phyloP scores from a whole-genome alignment of 805 yeast species.

The Candida argentea region DNA sequence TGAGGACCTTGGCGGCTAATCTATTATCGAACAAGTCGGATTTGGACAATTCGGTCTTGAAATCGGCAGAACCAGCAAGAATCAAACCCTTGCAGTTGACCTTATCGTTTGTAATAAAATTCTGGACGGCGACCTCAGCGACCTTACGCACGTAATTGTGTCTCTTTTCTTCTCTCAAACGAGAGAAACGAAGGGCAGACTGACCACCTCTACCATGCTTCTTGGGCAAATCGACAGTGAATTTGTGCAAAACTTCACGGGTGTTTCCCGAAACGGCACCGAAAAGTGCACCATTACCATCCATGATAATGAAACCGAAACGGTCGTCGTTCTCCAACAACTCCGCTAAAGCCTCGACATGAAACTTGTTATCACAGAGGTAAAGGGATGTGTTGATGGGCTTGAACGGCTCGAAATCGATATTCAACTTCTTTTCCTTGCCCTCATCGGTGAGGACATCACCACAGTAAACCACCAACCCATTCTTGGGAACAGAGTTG shows the following conservation, averaged over 20 bases:
- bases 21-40: conserved; percentile 92
- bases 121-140: conserved; percentile 96
- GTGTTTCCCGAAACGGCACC: conserved; percentile 96
- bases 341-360: conserved; percentile 93
- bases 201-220: conserved; percentile 99
- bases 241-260: conserved; percentile 91
- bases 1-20: conserved; percentile 75
- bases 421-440: conserved; percentile 91
- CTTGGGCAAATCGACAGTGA: conserved; percentile 93
- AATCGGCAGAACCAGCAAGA: conserved; percentile 98
- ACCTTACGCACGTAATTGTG: conserved; percentile 97
- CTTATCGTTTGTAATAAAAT: conserved; percentile 90
- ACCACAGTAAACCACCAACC: conserved; percentile 95
- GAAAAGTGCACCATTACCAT: conserved; percentile 96
- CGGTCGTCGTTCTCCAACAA: conserved; percentile 90
- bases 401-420: conserved; percentile 97
- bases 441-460: conserved; percentile 96
- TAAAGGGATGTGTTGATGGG: conserved; percentile 95
- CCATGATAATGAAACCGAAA: conserved; percentile 98
- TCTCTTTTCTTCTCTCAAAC: conserved; percentile 98
- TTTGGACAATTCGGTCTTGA: conserved; percentile 86
- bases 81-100: conserved; percentile 90
- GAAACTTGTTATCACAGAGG: conserved; percentile 96
- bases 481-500: conserved; percentile 85
- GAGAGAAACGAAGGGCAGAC: conserved; percentile 97